Percentiles rank a stretch among this genome's conserved stretches.
Evolutionary conservation across 2,329 filamentous ascomycete genomes (phyloP).

Genomic region (Juglanconis sp.): DNA sequence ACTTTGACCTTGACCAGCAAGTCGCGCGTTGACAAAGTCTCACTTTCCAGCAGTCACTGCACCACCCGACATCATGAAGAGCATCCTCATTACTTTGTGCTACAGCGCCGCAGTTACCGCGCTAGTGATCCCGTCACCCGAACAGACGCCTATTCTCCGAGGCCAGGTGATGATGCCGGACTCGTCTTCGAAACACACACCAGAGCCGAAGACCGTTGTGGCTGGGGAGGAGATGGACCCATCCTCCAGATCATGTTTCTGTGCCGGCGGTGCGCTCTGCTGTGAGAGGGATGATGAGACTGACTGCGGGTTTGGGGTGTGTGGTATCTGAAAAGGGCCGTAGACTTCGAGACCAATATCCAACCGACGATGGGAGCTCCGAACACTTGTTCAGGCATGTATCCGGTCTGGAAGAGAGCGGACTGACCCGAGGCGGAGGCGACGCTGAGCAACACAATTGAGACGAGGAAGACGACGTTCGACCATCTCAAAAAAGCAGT

Average conservation of each 20-base stretch:
- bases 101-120: not conserved
- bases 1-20: not conserved
- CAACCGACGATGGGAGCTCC: not conserved
- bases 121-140: not conserved
- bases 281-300: constrained; percentile 9
- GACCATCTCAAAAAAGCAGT: no score
- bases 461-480: no score
- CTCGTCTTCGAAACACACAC: not conserved
- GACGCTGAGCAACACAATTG: no score
- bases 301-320: constrained; percentile 18
- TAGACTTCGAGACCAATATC: not conserved
- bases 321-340: constrained; percentile 23
- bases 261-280: constrained; percentile 18
- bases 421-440: no score
- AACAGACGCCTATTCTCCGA: not conserved
- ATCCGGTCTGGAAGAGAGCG: no score
- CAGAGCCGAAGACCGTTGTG: not conserved
- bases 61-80: not conserved
- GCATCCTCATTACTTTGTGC: not conserved
- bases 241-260: constrained; percentile 15
- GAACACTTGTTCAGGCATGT: no score
- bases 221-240: not conserved
- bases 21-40: no score
- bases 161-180: not conserved
- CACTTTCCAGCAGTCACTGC: not conserved